phyloP scores from a whole-genome alignment of 495 filamentous ascomycete genomes.

The Penicilliopsis zonata region DNA sequence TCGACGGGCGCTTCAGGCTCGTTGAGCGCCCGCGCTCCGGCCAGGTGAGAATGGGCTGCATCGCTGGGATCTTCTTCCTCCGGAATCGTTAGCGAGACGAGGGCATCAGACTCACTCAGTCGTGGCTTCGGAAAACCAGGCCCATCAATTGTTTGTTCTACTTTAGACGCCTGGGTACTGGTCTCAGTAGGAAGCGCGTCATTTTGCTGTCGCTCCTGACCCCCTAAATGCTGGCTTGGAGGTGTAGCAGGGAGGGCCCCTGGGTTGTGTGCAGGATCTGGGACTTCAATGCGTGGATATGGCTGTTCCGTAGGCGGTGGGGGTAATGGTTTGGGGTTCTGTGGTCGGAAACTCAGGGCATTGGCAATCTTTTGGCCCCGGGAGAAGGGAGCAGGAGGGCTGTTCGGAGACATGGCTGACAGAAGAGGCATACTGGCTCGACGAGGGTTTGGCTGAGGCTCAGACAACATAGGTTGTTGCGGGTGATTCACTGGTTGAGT shows the following conservation, averaged over 20 bases:
- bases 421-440: not conserved
- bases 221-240: conserved; percentile 14
- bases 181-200: conserved; percentile 15
- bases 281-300: conserved; percentile 10
- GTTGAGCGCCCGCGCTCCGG: conserved; percentile 12
- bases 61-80: not conserved
- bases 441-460: not conserved
- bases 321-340: conserved; percentile 13
- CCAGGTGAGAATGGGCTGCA: conserved; percentile 15
- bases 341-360: conserved; percentile 15
- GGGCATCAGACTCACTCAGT: too few species aligned
- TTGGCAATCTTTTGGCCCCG: conserved; percentile 11
- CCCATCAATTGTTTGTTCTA: not conserved
- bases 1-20: conserved; percentile 18
- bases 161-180: conserved; percentile 3
- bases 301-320: conserved; percentile 7
- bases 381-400: conserved; percentile 2
- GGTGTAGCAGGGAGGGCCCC: conserved; percentile 14
- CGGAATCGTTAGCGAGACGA: conserved; percentile 1
- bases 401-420: conserved; percentile 2
- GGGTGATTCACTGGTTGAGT: not conserved
- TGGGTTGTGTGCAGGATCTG: conserved; percentile 14
- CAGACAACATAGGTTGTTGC: not conserved
- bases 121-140: too few species aligned
- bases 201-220: conserved; percentile 19